phyloP scores from a whole-genome alignment of 1,284 basidiomycete genomes.

The Hypsizygus ulmarius region DNA sequence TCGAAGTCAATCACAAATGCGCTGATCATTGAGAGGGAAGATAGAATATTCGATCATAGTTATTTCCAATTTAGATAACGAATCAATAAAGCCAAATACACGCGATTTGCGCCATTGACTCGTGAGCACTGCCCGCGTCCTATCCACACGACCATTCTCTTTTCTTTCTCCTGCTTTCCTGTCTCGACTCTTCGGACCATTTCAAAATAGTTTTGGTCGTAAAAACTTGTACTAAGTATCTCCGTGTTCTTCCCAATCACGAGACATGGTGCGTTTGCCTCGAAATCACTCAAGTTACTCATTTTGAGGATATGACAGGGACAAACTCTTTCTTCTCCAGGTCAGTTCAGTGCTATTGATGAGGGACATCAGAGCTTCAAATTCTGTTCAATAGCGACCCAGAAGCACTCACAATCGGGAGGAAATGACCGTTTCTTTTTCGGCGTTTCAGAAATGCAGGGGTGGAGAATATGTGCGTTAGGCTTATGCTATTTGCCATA shows the following conservation, averaged over 20 bases:
- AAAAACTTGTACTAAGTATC: conserved; percentile 4
- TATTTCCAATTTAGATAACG: conserved; percentile 7
- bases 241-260: conserved; percentile 8
- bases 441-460: conserved; percentile 96
- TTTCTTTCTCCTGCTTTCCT: conserved; percentile 14
- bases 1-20: no score
- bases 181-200: conserved; percentile 9
- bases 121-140: conserved; percentile 11
- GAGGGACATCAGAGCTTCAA: neutral
- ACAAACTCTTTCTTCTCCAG: conserved; percentile 37
- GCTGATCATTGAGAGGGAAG: neutral
- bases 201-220: conserved; percentile 9
- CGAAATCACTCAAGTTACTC: conserved; percentile 13
- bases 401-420: conserved; percentile 82
- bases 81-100: conserved; percentile 21
- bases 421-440: conserved; percentile 79
- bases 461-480: conserved; percentile 95
- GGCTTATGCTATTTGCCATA: conserved; percentile 8
- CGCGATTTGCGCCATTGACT: conserved; percentile 18
- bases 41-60: neutral
- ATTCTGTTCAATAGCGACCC: conserved; percentile 57
- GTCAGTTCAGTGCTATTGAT: conserved; percentile 20
- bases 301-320: conserved; percentile 26
- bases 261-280: conserved; percentile 23
- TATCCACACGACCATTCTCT: conserved; percentile 39